Percentiles rank a stretch among this genome's conserved stretches.
Conservation (phyloP, 1,284 basidiomycete species). For the Sporisorium exsertum region DNA sequence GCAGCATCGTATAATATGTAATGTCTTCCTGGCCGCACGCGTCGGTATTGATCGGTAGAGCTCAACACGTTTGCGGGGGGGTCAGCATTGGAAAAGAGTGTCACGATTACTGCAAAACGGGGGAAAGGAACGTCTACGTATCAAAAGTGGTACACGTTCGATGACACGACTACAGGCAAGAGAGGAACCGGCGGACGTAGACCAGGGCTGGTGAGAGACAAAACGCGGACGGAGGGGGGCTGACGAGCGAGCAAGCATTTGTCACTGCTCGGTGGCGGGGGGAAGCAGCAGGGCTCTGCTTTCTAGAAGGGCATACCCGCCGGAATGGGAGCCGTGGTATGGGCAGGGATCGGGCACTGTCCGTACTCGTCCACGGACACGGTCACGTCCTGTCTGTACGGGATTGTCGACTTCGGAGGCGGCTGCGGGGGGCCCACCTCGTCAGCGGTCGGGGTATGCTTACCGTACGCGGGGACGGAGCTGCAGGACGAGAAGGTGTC, state of each 20-base stretch:
- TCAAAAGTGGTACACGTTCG: background rate
- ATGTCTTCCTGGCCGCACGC: background rate
- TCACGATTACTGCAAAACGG: constrained; percentile 9
- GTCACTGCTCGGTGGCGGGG: no score
- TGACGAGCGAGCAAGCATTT: no score
- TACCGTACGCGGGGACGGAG: constrained; percentile 25
- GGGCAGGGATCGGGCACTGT: background rate
- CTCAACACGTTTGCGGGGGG: background rate
- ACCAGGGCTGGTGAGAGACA: no score
- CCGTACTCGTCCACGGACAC: constrained; percentile 34
- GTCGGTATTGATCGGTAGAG: background rate
- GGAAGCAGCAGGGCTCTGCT: background rate
- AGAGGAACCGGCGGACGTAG: no score
- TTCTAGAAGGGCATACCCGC: background rate
- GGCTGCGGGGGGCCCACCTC: constrained; percentile 8
- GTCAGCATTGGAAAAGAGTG: constrained; percentile 7
- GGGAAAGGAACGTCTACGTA: background rate
- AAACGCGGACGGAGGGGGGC: no score
- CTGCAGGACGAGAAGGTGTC: constrained; percentile 26
- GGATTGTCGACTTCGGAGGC: constrained; percentile 12
- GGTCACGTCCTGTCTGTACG: constrained; percentile 14
- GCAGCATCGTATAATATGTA: constrained; percentile 1
- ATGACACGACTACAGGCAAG: background rate
- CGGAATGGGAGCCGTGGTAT: background rate
- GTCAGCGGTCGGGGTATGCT: background rate